Base-by-base conservation (phyloP, 148 eudicot species). In the Spergularia marina region DNA sequence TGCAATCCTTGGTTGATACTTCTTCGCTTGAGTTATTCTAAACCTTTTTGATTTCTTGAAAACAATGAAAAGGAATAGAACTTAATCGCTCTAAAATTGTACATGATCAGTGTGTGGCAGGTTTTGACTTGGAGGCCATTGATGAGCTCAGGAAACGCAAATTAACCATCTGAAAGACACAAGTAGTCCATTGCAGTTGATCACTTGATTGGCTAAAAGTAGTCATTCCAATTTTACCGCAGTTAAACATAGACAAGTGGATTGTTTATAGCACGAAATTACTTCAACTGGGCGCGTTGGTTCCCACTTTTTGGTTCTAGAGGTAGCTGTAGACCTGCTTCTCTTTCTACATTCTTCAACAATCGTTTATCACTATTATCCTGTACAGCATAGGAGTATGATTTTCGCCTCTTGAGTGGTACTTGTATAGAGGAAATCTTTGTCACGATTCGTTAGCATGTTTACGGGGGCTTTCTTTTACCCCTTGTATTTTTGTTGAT, bases 371-470 rank as follows among this genome's bases (percentile, higher is more conserved):
- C 18, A 52, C 23, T 30, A 17, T 4, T 34, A 30, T 41, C 64
- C 49, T 7, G 20, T 41, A 49, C 65, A 72, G 66, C 23, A 21
- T 61, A 18, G 51, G 16, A 59, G 13, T 58, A 41, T 72, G n/a
- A 13, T 51, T 70, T 53, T 54, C 41, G 21, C 21, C 67, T 56
- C 8, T 53, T 61, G 56, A 49, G n/a, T 70, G 73, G 54, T 44
- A 41, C 11, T 70, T 70, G 72, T 70, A 53, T 1, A 70, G 41
- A 70, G 72, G 74, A 55, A 30, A n/a, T 25, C 34, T 70, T 71
- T 71, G 16, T 2, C 49, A 44, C 49, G 49, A 9, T 44, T 44
- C 49, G 49, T 44, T 44, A 44, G 49, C 49, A 4, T 44, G 49
- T 44, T 44, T 44, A 44, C 5, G 49, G 10, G 49, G 49, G 49